phyloP scores from a whole-genome alignment of 768 basidiomycete genomes.

The Lactarius deliciosus region DNA sequence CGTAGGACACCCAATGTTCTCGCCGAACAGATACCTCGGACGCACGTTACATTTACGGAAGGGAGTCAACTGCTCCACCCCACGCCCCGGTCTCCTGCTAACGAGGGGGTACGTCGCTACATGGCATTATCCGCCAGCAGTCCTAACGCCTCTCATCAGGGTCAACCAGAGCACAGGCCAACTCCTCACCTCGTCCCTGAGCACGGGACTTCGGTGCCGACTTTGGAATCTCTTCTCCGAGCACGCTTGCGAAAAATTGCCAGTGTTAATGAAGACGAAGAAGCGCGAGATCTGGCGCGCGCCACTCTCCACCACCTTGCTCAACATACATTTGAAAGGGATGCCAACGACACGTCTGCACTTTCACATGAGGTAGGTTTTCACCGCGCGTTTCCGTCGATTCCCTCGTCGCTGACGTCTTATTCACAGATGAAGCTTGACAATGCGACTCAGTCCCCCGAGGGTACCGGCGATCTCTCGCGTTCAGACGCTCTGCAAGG shows the following conservation, averaged over 20 bases:
- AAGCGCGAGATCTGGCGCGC: conserved; percentile 18
- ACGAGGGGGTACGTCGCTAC: conserved; percentile 4
- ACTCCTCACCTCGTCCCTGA: neutral
- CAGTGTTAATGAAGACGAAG: conserved; percentile 14
- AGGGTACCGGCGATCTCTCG: conserved; percentile 17
- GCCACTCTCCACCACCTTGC: conserved; percentile 3
- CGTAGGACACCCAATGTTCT: neutral
- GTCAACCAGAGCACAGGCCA: neutral
- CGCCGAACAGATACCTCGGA: no score
- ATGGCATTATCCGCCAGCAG: no score
- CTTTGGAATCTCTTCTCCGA: conserved; percentile 11
- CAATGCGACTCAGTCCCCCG: neutral
- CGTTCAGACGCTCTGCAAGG: conserved; percentile 24
- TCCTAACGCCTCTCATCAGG: neutral
- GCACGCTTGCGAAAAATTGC: conserved; percentile 6
- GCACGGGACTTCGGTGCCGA: neutral
- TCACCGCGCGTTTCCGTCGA: no score
- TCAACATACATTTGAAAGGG: no score
- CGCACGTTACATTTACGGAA: neutral
- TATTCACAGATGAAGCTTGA: neutral
- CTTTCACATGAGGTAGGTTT: neutral
- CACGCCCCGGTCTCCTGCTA: neutral
- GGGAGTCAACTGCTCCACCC: neutral
- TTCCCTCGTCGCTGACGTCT: neutral
- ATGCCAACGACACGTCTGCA: neutral